Base-by-base conservation (phyloP, 2,329 filamentous ascomycete species). In the Metarhizium guizhouense region DNA sequence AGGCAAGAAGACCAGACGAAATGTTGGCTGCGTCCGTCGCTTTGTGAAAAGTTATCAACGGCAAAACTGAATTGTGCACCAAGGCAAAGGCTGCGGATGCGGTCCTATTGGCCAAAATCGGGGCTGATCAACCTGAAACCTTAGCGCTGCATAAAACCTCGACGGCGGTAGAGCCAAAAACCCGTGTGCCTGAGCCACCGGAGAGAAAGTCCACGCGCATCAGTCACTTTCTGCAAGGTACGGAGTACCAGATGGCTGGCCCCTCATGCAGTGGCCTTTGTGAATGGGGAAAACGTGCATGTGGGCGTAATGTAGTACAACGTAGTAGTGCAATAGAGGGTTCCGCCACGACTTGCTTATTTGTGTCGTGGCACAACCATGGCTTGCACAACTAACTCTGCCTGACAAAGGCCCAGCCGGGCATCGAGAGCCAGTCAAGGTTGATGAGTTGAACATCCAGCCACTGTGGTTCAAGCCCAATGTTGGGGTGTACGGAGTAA, bases 81-180 rank as follows among this genome's bases (percentile, higher is more conserved):
- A 34, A 32, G 51, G 47, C 50, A 52, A 57, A 58, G 55, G 47
- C 6, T 32, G 55, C 63, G 67, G 67, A 38, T 58, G 38, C 29
- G 34, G 61, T 62, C 67, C 67, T 56, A 69, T 70, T 70, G 68
- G 68, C 34, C 54, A 47, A 47, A 34, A 34, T 36, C 43, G 52
- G 57, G 47, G 42, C 55, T 52, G 36, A 47, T 56, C 52, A 61
- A 66, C 65, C 65, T 70, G 68, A 70, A 70, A 70, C 68, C 47
- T 56, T 68, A 67, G 68, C 63, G 64, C 55, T 69, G 67, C 68
- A 70, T 64, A 69, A 69, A 67, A 59, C 25, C 6, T 52, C 45
- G 47, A 47, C 45, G 49, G n/a, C 47, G 50, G 40, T 48, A 52
- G 49, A 36, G 48, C 48, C 30, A 45, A 45, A 45, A 20, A 20